Percentiles rank a stretch among this genome's conserved stretches.
phyloP scores from a whole-genome alignment of 345 rosid species.

The Atalantia buxifolia region DNA sequence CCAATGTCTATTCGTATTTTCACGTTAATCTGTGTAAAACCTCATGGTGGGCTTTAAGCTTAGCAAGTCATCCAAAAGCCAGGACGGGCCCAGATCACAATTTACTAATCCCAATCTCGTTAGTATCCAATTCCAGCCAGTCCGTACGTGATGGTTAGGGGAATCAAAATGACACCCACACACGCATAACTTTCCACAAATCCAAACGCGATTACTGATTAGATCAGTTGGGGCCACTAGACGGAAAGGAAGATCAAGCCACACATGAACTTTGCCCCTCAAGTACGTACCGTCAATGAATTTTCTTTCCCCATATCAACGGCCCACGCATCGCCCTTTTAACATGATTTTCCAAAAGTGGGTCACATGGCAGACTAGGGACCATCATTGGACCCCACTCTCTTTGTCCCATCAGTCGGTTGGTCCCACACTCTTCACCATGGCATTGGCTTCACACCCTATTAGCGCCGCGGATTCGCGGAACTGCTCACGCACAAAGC shows the following conservation, averaged over 20 bases:
- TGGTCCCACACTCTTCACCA: not conserved
- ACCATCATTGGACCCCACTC: not conserved
- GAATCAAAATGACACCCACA: not conserved
- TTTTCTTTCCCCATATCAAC: not conserved
- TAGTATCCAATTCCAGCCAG: not conserved
- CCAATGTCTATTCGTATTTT: too few relatives aligned
- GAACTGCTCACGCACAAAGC: not conserved
- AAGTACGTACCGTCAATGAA: not conserved
- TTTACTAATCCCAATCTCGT: not conserved
- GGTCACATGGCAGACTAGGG: not conserved
- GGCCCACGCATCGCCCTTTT: not conserved
- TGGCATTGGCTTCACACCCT: not conserved
- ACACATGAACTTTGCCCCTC: not conserved
- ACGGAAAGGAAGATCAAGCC: not conserved
- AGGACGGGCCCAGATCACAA: not conserved
- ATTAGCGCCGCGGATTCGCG: not conserved
- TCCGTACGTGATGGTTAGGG: not conserved
- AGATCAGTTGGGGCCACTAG: not conserved
- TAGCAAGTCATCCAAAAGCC: not conserved
- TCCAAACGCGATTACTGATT: not conserved
- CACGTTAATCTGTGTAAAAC: too few relatives aligned
- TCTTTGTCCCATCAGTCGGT: not conserved
- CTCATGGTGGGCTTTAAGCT: not conserved
- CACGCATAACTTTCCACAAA: not conserved
- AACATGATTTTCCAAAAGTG: not conserved